Evolutionary conservation across 768 basidiomycete genomes (phyloP).

Genomic region (Hypholoma fasciculare): DNA sequence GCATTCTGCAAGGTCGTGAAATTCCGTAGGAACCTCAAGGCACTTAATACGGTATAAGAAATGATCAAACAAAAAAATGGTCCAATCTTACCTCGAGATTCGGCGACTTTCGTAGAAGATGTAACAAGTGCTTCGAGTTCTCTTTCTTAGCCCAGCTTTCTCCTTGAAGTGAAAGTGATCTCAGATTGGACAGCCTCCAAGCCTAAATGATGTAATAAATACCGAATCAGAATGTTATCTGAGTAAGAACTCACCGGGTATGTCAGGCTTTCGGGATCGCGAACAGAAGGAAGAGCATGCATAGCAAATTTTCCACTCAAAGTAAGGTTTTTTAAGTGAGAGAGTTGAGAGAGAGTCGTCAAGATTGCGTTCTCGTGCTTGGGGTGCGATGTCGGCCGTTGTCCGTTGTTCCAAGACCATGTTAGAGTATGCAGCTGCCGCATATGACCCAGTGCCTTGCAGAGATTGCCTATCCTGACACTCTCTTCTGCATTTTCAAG

Average conservation of each 20-base stretch:
- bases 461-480: slow-evolving; percentile 36
- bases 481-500: slow-evolving; percentile 29
- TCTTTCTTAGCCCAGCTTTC: slow-evolving; percentile 29
- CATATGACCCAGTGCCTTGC: slow-evolving; percentile 43
- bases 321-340: slow-evolving; percentile 32
- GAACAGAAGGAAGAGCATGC: slow-evolving; percentile 29
- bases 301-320: slow-evolving; percentile 39
- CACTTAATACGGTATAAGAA: slow-evolving; percentile 23
- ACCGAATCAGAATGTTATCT: not conserved
- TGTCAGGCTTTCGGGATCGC: slow-evolving; percentile 27
- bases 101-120: slow-evolving; percentile 27
- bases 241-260: slow-evolving; percentile 38
- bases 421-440: slow-evolving; percentile 38
- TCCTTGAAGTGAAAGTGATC: slow-evolving; percentile 26
- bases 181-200: slow-evolving; percentile 31
- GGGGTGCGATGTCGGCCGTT: slow-evolving; percentile 31
- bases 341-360: slow-evolving; percentile 25
- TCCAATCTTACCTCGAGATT: slow-evolving; percentile 26
- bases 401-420: slow-evolving; percentile 37
- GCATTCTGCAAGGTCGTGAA: slow-evolving; percentile 34
- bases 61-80: not conserved
- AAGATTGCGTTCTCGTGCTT: slow-evolving; percentile 42
- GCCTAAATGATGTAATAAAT: slow-evolving; percentile 19
- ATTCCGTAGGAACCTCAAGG: slow-evolving; percentile 48
- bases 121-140: slow-evolving; percentile 28